Base-by-base conservation (phyloP, 768 basidiomycete species). In the Macrocybe gigantea region DNA sequence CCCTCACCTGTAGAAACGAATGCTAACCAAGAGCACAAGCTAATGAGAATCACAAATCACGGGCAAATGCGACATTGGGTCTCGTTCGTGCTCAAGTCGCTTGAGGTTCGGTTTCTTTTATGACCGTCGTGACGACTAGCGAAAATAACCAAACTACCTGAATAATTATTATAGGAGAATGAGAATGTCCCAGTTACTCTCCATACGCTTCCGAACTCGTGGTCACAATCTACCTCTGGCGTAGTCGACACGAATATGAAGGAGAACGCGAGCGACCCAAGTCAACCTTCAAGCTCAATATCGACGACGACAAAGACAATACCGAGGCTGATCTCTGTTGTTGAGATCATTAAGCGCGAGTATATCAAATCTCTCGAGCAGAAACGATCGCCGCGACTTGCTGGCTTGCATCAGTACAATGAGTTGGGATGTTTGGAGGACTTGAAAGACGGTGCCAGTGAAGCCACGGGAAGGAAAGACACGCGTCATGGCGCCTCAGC, bases 331-430 rank as follows among this genome's bases (percentile, higher is more conserved):
- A 70, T 93, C 34, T 80, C 83, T 0, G 85, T 90, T 3, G 82
- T 81, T 1, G 91, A 94, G 63, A 88, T 93, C 48, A 78, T 91
- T 56, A 93, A 93, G 58, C 78, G 91, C 29, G 86, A 91, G 59
- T 91, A 81, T 58, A 51, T 88, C 46, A 80, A 80, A 47, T 60
- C 59, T 11, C 66, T 84, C 5, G 73, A 74, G 37, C 53, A 62
- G 13, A 74, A 65, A 9, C 62, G 56, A 33, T 71, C 69, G 2
- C 61, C 63, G n/a, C 67, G 69, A 38, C 59, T 68, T 29, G 61
- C 63, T 3, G 88, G 88, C 3, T 63, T 91, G 33, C 77, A 88
- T 58, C 88, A 91, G 59, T 90, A 89, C 65, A 91, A 89, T 53
- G 75, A 85, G 47, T 64, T 89, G 8, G 78, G 80, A 0, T 75